phyloP scores from a whole-genome alignment of 1,139 yeast species.

The Hansenula anomala region DNA sequence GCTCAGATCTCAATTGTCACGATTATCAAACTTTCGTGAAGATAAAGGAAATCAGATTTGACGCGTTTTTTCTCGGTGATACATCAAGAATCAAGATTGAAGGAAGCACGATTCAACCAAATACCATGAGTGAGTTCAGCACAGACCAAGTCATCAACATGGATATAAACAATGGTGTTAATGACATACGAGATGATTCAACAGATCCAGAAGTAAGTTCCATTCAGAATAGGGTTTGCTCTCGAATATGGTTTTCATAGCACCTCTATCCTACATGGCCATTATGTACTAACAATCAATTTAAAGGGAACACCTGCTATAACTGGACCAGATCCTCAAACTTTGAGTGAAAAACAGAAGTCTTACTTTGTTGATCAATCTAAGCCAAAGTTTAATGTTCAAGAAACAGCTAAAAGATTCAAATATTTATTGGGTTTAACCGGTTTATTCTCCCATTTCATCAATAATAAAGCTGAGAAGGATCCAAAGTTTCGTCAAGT shows the following conservation, averaged over 20 bases:
- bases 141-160: background rate
- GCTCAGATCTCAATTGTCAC: too few relatives aligned
- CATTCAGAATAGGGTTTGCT: too few relatives aligned
- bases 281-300: background rate
- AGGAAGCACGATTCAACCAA: too few relatives aligned
- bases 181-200: background rate
- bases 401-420: conserved; percentile 57
- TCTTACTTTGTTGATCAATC: conserved; percentile 44
- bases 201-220: background rate
- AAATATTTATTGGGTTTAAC: conserved; percentile 64
- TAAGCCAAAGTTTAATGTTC: conserved; percentile 44
- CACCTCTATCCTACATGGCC: too few relatives aligned
- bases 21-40: too few relatives aligned
- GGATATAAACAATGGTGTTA: background rate
- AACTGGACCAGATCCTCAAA: background rate
- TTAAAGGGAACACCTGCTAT: conserved; percentile 3
- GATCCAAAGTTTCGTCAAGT: conserved; percentile 54
- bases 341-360: conserved; percentile 18
- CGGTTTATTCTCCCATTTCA: conserved; percentile 63
- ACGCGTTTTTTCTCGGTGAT: conserved; percentile 1
- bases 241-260: too few relatives aligned
- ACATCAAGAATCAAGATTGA: background rate
- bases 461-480: conserved; percentile 59
- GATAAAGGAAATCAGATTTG: too few relatives aligned
- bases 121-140: background rate